Evolutionary conservation across 331 rosid species (phyloP), one percentile per base, ranked within the genome.

Genomic region (Acacia concinna): DNA sequence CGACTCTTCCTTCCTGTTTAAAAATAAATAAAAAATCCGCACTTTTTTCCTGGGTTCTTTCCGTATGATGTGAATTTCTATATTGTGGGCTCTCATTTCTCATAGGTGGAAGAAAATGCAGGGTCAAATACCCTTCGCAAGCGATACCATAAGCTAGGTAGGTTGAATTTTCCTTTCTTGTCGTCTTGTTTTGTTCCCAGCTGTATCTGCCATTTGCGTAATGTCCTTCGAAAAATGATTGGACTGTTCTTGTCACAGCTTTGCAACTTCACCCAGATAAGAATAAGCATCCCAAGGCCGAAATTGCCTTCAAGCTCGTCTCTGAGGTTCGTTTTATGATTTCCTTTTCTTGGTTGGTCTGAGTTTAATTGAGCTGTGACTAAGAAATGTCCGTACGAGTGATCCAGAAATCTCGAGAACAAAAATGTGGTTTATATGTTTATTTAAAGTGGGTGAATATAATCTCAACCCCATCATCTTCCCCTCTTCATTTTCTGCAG

Each of bases 211-310:
- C 49, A 31, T 78, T 64, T 51, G 68, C 43, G 40, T 70, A 70
- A 23, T 64, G 7, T 71, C 21, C 34, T 40, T 68, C 18, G 15
- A 71, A 68, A 18, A 4, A 27, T 73, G 60, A 78, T 81, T 44
- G 43, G 30, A 14, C 41, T 62, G 35, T 76, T 41, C 43, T n/a
- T 80, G 59, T 1, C 85, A 76, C 88, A 95, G 99, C 99, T 37
- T 85, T 95, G 79, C 92, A 90, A 74, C 96, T 95, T 84, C 99
- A 95, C 79, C 99, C 99, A 49, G 98, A 95, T 74, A 95, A 95
- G 89, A 95, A 95, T 82, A 79, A 87, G 28, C 97, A 95, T 49
- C 93, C 98, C 68, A 88, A 89, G 76, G 94, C 99, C 64, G 98
- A 93, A 85, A 83, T 83, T 64, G 98, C 99, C 10, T 96, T 96